These are phyloP conservation scores for Diphasiastrum complanatum DNA, from an alignment of 83 land plant species.

Conservation along the genomic window DNA sequence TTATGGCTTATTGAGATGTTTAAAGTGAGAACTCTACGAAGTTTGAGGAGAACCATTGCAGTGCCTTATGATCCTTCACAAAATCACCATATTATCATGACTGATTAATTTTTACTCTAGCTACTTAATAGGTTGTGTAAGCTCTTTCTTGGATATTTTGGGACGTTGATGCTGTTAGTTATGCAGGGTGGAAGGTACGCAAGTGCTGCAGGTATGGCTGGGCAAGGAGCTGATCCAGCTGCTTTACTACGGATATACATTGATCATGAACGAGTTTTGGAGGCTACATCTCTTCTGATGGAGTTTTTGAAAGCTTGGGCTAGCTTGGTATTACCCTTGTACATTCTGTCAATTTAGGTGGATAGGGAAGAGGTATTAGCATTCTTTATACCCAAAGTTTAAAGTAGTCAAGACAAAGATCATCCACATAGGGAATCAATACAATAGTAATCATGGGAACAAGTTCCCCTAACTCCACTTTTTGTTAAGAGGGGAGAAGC, in stretches of 20 bases:
- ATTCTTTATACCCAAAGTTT: no score
- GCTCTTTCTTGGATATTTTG: no score
- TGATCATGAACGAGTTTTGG: conserved; percentile 73
- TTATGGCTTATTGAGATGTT: conserved; percentile 85
- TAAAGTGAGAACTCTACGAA: no score
- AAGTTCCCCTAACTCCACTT: no score
- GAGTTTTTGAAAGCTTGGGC: conserved; percentile 69
- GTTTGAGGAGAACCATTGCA: no score
- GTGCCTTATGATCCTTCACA: no score
- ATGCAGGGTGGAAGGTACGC: conserved; percentile 55
- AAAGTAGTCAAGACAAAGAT: no score
- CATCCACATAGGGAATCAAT: no score
- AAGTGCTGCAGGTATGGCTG: conserved; percentile 61
- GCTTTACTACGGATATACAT: conserved; percentile 72
- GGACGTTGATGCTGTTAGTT: neutral
- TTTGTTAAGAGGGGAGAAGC: no score
- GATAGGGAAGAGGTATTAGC: no score
- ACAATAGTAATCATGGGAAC: no score
- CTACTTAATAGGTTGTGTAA: neutral
- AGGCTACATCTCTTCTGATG: conserved; percentile 73
- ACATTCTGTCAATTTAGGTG: no score
- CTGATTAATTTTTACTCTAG: neutral
- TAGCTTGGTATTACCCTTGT: conserved; percentile 39
- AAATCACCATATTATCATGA: neutral
- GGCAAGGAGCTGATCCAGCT: conserved; percentile 67